Base-by-base conservation (phyloP, 768 basidiomycete genomes). In the Boletus insuetus region DNA sequence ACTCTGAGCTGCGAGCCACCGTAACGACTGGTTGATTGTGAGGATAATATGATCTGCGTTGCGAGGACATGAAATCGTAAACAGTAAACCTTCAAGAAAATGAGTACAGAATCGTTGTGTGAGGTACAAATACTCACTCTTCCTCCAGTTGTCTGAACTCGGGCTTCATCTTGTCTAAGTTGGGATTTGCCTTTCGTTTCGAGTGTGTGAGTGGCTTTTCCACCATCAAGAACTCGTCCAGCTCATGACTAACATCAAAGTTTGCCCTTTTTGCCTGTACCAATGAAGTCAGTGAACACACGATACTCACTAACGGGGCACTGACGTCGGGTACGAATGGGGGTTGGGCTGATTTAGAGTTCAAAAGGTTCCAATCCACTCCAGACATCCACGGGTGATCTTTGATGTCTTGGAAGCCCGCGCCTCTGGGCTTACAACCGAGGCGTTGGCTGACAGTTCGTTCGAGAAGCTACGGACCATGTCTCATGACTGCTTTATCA, bases 201-300 rank as follows among this genome's bases (percentile, higher is more conserved):
- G 89, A 79, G 58, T 95, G 94, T 53, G 93, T 97, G 52, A 98
- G 75, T n/a, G 96, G 96, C 69, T 98, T 98, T 74, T 98, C 96
- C 49, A 95, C 95, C 81, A 98, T 84, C 66, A 99, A 73, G 65
- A 98, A 89, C 70, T 99, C 97, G 69, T 99, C 95, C 11, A 99
- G 82, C 75, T 98, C 97, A 66, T 98, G 94, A 35, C 93, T 86
- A 37, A 97, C 88, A 68, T 99, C 96, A 71, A 98, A 99, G 71
- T 99, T 98, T n/a, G 94, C 91, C 73, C 88, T 88, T 69, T 95
- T 94, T 72, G 89, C 85, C 95, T 99, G 66, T 26, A 34, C 20
- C 19, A 12, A 20, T 26, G 37, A 35, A 29, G 50, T 65, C 3
- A 59, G 54, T 11, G 17, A 39, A 46, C 12, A 19, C 29, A 31